Conservation (phyloP, 257 asterid species). For the Cinchona pubescens region DNA sequence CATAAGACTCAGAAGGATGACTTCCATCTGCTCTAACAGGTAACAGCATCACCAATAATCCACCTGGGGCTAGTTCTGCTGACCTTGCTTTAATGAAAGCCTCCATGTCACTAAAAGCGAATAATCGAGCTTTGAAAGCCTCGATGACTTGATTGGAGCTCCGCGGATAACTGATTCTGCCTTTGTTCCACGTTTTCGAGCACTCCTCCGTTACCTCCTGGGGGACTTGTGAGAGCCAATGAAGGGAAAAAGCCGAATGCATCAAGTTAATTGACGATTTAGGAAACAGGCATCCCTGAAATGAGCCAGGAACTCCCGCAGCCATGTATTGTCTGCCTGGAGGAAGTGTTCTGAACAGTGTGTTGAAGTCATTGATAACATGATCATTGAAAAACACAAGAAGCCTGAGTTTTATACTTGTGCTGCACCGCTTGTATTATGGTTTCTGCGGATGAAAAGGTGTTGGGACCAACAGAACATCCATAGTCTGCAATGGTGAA, state of each 20-base stretch:
- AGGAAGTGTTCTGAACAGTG: slow-evolving; percentile 5
- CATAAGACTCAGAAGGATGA: too few species aligned
- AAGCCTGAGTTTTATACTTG: slow-evolving; percentile 19
- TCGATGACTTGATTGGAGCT: neutral
- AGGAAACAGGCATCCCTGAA: slow-evolving; percentile 5
- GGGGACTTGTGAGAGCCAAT: slow-evolving; percentile 9
- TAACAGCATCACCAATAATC: neutral
- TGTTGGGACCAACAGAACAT: slow-evolving; percentile 53
- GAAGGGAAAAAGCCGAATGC: slow-evolving; percentile 4
- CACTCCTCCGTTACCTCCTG: neutral
- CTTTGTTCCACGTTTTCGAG: slow-evolving; percentile 1
- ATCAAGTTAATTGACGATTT: neutral
- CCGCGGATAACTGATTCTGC: slow-evolving; percentile 5
- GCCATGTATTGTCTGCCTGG: slow-evolving; percentile 3
- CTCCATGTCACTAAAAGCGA: neutral
- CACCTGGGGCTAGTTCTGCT: slow-evolving; percentile 13
- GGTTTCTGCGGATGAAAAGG: slow-evolving; percentile 38
- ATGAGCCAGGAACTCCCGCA: slow-evolving; percentile 17
- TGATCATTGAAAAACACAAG: slow-evolving; percentile 9
- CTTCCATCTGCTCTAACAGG: too few species aligned
- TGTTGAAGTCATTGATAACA: slow-evolving; percentile 6
- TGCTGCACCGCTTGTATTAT: slow-evolving; percentile 34
- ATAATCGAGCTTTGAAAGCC: slow-evolving; percentile 4
- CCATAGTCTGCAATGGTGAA: slow-evolving; percentile 48
- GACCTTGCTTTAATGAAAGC: slow-evolving; percentile 9